Evolutionary conservation across 495 filamentous ascomycete species (phyloP), one percentile per base, ranked within the genome.

Genomic region (Penicillium turbatum): DNA sequence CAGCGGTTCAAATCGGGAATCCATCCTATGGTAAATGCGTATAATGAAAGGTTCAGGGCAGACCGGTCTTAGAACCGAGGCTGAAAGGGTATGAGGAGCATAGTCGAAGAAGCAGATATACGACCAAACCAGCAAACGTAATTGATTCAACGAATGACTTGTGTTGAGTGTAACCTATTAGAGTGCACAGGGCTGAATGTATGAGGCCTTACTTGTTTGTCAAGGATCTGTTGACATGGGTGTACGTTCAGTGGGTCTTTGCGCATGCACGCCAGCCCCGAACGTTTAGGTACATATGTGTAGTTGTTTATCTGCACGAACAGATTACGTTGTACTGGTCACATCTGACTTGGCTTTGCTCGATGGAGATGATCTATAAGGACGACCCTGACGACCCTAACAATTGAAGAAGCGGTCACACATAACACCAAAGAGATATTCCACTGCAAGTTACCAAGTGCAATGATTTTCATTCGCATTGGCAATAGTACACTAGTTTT

Each of bases 161-260:
- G 21, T 42, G 26, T 15, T 37, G 27, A 10, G 2, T 0, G 7
- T 10, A 34, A 16, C 34, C 16, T 16, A 7, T n/a, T 5, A n/a
- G 19, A 47, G 11, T 9, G 44, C 19, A 15, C 46, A 37, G n/a
- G 19, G 34, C 19, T 37, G 21, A 8, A 32, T 26, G 30, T 51
- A 24, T 17, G 12, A 24, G 30, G 12, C 12, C n/a, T 32, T 48
- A 13, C 48, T 17, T 21, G 36, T 7, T 53, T 27, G 51, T 31
- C 32, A 29, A 46, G 35, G 49, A 19, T 41, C 29, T 40, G 29
- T 48, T 27, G 37, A 51, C 30, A 35, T 43, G 49, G 37, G 26
- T 32, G 19, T 48, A 29, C 30, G 16, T 44, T 8, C 19, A 56
- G 59, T 62, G 59, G 61, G 59, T 49, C 48, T 17, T 62, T 55